phyloP scores from a whole-genome alignment of 345 rosid species.

The Eucalyptus tenuipes region DNA sequence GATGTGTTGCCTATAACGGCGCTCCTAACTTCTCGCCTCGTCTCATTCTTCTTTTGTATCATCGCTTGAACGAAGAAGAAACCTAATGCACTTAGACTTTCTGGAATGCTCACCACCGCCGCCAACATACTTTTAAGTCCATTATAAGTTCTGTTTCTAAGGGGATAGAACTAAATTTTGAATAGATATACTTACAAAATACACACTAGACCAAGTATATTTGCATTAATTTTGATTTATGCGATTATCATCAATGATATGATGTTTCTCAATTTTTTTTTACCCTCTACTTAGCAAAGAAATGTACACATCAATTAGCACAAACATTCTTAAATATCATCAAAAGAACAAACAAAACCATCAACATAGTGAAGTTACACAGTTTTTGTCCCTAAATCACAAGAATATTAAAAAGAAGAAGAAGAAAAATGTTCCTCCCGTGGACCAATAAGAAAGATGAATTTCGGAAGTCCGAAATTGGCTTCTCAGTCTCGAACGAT shows the following conservation, averaged over 20 bases:
- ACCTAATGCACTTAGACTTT: background rate
- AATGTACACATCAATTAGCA: background rate
- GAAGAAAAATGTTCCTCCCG: background rate
- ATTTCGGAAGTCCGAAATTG: background rate
- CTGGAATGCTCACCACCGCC: rapidly evolving
- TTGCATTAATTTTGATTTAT: background rate
- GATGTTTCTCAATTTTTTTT: background rate
- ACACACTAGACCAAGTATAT: background rate
- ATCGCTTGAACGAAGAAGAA: background rate
- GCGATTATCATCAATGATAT: background rate
- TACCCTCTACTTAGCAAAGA: background rate
- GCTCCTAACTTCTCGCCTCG: rapidly evolving
- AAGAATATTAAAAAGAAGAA: background rate
- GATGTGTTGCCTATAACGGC: rapidly evolving
- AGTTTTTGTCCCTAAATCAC: background rate
- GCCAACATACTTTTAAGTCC: background rate
- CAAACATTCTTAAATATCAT: background rate
- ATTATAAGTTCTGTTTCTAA: background rate
- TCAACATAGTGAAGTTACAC: background rate
- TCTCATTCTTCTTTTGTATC: background rate
- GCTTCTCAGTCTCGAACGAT: conserved; percentile 34
- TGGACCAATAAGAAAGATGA: background rate
- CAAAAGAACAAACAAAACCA: background rate
- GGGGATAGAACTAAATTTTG: background rate
- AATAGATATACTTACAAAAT: background rate